Conservation (phyloP, 192 early-diverging fungal species). For the Oehlia diaphana region DNA sequence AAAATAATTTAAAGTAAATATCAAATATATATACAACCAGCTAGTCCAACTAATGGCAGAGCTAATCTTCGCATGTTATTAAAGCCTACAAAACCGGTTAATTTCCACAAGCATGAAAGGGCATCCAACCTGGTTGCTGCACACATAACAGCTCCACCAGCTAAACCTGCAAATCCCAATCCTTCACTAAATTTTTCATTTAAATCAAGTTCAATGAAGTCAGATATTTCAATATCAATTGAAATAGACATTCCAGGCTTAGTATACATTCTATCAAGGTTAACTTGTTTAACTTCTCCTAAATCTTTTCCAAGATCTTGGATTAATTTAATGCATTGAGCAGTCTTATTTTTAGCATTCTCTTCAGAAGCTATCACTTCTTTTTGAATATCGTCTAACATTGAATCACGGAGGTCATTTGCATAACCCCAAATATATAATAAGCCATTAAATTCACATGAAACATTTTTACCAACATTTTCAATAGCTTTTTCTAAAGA, state of each 20-base stretch:
- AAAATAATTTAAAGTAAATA: not conserved
- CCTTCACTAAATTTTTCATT: conserved; percentile 38
- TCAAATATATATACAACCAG: conserved; percentile 43
- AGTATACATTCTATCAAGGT: conserved; percentile 16
- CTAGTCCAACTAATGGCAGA: conserved; percentile 57
- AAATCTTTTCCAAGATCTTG: conserved; percentile 38
- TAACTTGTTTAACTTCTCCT: not conserved
- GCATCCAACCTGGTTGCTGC: conserved; percentile 49
- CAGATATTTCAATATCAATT: conserved; percentile 37
- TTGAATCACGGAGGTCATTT: conserved; percentile 68
- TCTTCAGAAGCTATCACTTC: conserved; percentile 63
- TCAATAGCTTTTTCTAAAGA: conserved; percentile 55
- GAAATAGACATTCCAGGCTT: conserved; percentile 32
- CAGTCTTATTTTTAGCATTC: conserved; percentile 49
- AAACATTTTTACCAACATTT: conserved; percentile 66
- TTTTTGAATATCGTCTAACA: conserved; percentile 63
- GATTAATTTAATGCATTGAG: conserved; percentile 42
- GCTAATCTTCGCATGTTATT: conserved; percentile 63
- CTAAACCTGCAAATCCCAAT: conserved; percentile 38
- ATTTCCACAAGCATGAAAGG: conserved; percentile 36
- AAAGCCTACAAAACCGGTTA: conserved; percentile 61
- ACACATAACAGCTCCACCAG: conserved; percentile 42
- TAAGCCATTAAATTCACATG: conserved; percentile 76
- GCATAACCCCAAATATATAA: conserved; percentile 88
- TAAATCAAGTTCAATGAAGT: conserved; percentile 50